Percentiles rank a stretch among this genome's conserved stretches.
Conservation (phyloP, 371 early-diverging fungal genomes). For the Mucor racemosus region DNA sequence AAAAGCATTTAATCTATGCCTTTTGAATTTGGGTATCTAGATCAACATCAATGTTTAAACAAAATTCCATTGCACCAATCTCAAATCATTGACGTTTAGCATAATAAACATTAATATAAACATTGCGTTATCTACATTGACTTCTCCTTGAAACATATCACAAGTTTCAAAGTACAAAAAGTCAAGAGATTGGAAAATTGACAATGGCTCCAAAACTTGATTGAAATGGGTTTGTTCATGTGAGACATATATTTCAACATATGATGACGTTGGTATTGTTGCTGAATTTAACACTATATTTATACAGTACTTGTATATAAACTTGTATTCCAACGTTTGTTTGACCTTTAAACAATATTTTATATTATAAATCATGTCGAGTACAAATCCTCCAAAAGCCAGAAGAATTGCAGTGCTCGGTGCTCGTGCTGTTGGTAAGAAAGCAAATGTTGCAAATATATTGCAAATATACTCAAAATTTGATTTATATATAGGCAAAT, state of each 20-base stretch:
- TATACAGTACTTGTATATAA: neutral
- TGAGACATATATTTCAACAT: neutral
- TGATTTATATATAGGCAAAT: conserved; percentile 66
- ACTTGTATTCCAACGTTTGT: neutral
- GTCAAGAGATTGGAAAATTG: neutral
- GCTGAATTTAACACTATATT: neutral
- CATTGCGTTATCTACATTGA: neutral
- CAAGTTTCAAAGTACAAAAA: neutral
- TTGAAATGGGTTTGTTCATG: neutral
- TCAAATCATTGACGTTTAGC: neutral
- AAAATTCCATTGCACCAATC: neutral
- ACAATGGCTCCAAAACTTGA: neutral
- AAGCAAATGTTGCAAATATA: neutral
- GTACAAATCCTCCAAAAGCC: conserved; percentile 45
- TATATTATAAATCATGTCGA: conserved; percentile 4
- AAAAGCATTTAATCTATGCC: neutral
- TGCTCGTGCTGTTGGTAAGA: conserved; percentile 80
- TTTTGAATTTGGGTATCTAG: neutral
- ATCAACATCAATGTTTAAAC: neutral
- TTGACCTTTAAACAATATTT: neutral
- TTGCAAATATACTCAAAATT: neutral
- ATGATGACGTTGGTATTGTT: neutral
- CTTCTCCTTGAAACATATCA: neutral
- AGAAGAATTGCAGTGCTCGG: conserved; percentile 84
- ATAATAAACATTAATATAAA: neutral